phyloP scores from a whole-genome alignment of 768 basidiomycete genomes.

The Mycena galericulata region DNA sequence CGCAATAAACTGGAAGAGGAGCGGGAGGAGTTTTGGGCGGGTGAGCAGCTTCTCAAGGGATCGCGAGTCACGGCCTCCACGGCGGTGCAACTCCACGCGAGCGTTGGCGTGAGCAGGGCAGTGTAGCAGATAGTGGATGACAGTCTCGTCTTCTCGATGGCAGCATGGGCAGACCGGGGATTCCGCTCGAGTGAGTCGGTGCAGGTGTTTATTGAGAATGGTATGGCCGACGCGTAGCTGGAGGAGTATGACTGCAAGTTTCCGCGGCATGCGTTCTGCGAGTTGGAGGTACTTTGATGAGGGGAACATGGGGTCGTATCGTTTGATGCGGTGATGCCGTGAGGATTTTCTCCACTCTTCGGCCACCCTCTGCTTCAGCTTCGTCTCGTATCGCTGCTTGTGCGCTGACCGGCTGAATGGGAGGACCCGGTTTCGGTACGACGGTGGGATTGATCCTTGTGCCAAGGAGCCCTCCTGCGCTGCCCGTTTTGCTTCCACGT shows the following conservation, averaged over 20 bases:
- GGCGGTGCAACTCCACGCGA: neutral
- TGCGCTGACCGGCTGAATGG: slow-evolving; percentile 14
- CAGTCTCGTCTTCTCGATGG: too few relatives aligned
- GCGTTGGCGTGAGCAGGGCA: too few relatives aligned
- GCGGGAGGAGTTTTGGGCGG: too few relatives aligned
- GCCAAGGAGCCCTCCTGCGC: slow-evolving; percentile 11
- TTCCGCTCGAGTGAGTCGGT: slow-evolving; percentile 38
- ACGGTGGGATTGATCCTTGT: too few relatives aligned
- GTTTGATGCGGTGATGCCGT: neutral
- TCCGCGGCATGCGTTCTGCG: neutral
- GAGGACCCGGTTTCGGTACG: too few relatives aligned
- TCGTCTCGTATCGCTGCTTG: neutral
- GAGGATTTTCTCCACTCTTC: neutral
- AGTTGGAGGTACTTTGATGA: neutral
- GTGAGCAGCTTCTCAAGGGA: neutral
- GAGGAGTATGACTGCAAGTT: slow-evolving; percentile 30
- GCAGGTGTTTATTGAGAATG: slow-evolving; percentile 35
- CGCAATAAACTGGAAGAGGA: neutral
- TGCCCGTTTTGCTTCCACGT: slow-evolving; percentile 33
- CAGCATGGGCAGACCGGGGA: too few relatives aligned
- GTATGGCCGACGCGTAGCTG: slow-evolving; percentile 36
- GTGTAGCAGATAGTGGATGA: too few relatives aligned
- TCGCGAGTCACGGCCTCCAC: neutral
- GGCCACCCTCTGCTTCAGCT: neutral
- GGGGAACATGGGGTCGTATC: neutral